phyloP scores from a whole-genome alignment of 345 rosid genomes.

The Microcos paniculata region DNA sequence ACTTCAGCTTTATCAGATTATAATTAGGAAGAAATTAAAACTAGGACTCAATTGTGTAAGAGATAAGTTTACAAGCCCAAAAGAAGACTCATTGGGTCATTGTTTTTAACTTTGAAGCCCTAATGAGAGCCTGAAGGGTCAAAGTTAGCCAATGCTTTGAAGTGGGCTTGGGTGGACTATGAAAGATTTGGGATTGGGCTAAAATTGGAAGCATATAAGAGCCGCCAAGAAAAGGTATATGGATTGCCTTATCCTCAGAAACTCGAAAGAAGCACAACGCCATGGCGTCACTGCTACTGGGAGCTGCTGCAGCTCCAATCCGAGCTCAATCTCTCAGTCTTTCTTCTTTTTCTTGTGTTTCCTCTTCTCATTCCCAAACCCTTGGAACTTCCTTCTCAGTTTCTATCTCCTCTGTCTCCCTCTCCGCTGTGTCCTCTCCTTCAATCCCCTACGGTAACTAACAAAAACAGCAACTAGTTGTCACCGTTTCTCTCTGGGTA shows the following conservation, averaged over 20 bases:
- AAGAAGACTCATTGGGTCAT: background rate
- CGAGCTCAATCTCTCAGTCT: constrained; percentile 19
- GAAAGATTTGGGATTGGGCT: background rate
- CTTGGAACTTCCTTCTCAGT: constrained; percentile 36
- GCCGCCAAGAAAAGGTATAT: background rate
- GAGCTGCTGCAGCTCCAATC: constrained; percentile 45
- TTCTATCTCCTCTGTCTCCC: constrained; percentile 29
- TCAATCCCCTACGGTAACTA: constrained; percentile 40
- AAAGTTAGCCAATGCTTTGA: background rate
- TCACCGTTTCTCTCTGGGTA: background rate
- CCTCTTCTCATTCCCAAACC: constrained; percentile 53
- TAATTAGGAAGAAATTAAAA: too few species aligned
- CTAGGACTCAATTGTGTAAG: background rate
- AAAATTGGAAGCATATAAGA: background rate
- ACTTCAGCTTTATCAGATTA: constrained; percentile 12
- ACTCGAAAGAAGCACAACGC: background rate
- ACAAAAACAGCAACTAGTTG: background rate
- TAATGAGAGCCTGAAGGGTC: background rate
- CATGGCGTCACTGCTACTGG: constrained; percentile 59
- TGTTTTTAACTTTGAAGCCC: background rate
- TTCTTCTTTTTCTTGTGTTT: constrained; percentile 25
- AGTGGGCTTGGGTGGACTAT: background rate
- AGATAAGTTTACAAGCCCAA: background rate
- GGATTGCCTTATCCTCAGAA: constrained; percentile 12
- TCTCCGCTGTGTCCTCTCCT: constrained; percentile 29